Evolutionary conservation across 1,139 yeast genomes (phyloP).

Genomic region (Taphrina wiesneri): DNA sequence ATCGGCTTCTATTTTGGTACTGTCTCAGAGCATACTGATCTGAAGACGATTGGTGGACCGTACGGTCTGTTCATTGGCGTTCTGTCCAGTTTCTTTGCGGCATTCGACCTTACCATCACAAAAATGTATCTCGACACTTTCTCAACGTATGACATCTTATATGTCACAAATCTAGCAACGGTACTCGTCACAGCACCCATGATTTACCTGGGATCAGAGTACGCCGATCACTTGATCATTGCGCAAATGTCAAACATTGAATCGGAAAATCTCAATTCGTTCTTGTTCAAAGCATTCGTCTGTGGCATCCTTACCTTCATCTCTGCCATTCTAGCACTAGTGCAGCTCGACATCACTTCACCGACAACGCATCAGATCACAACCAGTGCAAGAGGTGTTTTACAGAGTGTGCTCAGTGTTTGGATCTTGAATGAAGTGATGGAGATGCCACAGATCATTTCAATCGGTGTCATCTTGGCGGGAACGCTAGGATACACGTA

Average conservation of each 20-base stretch:
- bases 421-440: constrained; percentile 26
- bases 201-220: constrained; percentile 32
- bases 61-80: constrained; percentile 34
- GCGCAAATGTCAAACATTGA: constrained; percentile 14
- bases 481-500: constrained; percentile 32
- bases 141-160: constrained; percentile 14
- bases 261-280: constrained; percentile 7
- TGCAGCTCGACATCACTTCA: constrained; percentile 35
- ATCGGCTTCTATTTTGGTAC: constrained; percentile 36
- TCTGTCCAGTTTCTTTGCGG: constrained; percentile 35
- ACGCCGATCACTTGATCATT: constrained; percentile 24
- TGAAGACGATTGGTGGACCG: constrained; percentile 5
- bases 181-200: constrained; percentile 15
- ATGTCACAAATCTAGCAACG: constrained; percentile 28
- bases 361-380: constrained; percentile 36
- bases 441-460: constrained; percentile 26
- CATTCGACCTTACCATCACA: constrained; percentile 33
- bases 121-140: constrained; percentile 26
- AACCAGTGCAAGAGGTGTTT: constrained; percentile 35
- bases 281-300: constrained; percentile 24
- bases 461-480: constrained; percentile 31
- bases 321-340: constrained; percentile 29
- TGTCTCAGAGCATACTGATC: constrained; percentile 26
- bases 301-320: constrained; percentile 30
- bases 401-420: constrained; percentile 34